phyloP scores from a whole-genome alignment of 2,329 filamentous ascomycete species.

The Pseudogymnoascus pannorum region DNA sequence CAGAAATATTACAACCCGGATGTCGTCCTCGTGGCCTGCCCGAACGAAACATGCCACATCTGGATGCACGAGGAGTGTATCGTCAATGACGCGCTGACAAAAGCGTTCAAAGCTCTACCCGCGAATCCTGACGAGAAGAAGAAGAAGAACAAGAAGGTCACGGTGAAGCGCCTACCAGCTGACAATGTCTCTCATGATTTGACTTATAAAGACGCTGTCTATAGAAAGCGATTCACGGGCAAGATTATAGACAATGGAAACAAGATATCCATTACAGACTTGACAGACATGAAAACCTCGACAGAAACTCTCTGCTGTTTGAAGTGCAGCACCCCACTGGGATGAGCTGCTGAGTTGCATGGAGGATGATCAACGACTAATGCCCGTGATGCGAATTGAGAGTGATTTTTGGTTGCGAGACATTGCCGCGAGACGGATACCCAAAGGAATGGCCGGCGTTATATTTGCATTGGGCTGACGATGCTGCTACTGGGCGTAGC shows the following conservation, averaged over 20 bases:
- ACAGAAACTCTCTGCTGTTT: slow-evolving; percentile 21
- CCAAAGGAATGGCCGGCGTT: neutral
- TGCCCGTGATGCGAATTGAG: neutral
- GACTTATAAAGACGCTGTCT: slow-evolving; percentile 10
- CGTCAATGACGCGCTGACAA: slow-evolving; percentile 26
- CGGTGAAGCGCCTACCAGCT: slow-evolving; percentile 17
- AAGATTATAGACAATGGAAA: slow-evolving; percentile 15
- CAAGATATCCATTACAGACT: slow-evolving; percentile 20
- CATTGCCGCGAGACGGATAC: neutral
- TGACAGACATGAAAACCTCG: slow-evolving; percentile 14
- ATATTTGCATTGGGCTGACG: neutral
- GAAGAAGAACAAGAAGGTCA: slow-evolving; percentile 15
- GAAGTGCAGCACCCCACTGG: slow-evolving; percentile 21
- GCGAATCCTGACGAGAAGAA: neutral
- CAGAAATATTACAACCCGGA: slow-evolving; percentile 31
- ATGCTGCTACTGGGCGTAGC: neutral
- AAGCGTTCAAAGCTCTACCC: slow-evolving; percentile 18
- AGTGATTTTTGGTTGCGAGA: neutral
- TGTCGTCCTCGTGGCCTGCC: slow-evolving; percentile 30
- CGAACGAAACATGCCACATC: slow-evolving; percentile 26
- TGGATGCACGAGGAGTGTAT: slow-evolving; percentile 33
- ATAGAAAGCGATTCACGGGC: slow-evolving; percentile 9
- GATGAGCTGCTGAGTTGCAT: slow-evolving; percentile 11
- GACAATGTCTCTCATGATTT: slow-evolving; percentile 1
- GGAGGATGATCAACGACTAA: neutral